Percentiles rank a stretch among this genome's conserved stretches.
These are phyloP conservation scores for Penicillium arizonense DNA, from an alignment of 495 filamentous ascomycete species.

Conservation along the genomic window DNA sequence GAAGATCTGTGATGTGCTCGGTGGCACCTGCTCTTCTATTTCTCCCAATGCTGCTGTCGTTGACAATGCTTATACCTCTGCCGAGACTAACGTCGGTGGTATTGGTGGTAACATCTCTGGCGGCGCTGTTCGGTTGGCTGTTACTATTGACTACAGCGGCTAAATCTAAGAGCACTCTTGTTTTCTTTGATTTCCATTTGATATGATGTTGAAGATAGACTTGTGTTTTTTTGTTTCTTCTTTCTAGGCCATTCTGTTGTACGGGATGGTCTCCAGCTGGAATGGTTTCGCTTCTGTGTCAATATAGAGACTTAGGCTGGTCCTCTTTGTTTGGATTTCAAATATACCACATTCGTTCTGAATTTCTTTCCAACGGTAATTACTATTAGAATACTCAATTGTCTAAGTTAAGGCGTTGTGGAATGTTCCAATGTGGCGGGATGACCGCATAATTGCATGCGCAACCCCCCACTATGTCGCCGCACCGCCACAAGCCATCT, in stretches of 20 bases:
- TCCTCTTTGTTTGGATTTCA: slow-evolving; percentile 11
- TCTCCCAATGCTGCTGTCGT: slow-evolving; percentile 25
- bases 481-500: neutral
- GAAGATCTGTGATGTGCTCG: slow-evolving; percentile 30
- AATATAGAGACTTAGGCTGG: slow-evolving; percentile 26
- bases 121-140: slow-evolving; percentile 29
- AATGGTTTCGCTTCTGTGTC: slow-evolving; percentile 16
- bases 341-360: slow-evolving; percentile 14
- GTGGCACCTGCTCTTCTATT: slow-evolving; percentile 31
- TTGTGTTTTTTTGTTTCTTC: neutral
- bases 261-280: slow-evolving; percentile 17
- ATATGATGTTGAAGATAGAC: slow-evolving; percentile 12
- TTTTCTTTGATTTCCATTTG: slow-evolving; percentile 2
- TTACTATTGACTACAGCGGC: slow-evolving; percentile 30
- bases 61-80: slow-evolving; percentile 36
- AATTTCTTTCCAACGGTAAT: neutral
- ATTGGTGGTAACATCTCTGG: slow-evolving; percentile 38
- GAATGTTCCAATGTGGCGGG: slow-evolving; percentile 8
- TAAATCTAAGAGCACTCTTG: slow-evolving; percentile 11
- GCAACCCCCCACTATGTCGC: neutral
- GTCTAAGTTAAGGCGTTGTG: neutral
- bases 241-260: slow-evolving; percentile 3
- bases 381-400: neutral
- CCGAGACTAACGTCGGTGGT: slow-evolving; percentile 34
- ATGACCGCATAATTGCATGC: slow-evolving; percentile 19